Percentiles rank a stretch among this genome's conserved stretches.
These are phyloP conservation scores for Xenosphaeropsis pyriputrescens DNA, from an alignment of 2,329 filamentous ascomycete species.

Conservation along the genomic window DNA sequence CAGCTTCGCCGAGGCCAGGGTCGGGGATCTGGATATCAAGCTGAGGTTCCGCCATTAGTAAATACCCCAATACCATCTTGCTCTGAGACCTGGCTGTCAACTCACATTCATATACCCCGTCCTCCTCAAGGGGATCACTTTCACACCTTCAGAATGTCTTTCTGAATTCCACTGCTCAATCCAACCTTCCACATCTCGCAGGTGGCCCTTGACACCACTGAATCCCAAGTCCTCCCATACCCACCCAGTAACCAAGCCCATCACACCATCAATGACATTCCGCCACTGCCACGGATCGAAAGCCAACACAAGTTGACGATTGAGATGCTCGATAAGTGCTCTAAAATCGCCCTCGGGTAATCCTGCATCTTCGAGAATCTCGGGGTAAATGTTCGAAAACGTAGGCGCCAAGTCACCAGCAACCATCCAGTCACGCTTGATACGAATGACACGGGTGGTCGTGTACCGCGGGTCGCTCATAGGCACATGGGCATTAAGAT, in stretches of 20 bases:
- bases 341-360: conserved; percentile 80
- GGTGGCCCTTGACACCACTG: conserved; percentile 56
- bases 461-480: conserved; percentile 58
- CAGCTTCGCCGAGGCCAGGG: conserved; percentile 26
- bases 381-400: conserved; percentile 90
- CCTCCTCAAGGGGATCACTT: conserved; percentile 61
- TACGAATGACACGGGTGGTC: conserved; percentile 77
- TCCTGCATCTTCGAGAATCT: conserved; percentile 77
- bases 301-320: conserved; percentile 57
- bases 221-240: conserved; percentile 84
- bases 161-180: conserved; percentile 81
- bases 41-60: conserved; percentile 24
- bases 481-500: conserved; percentile 83
- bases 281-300: conserved; percentile 67
- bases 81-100: too few species aligned
- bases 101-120: conserved; percentile 79
- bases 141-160: conserved; percentile 36
- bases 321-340: conserved; percentile 66
- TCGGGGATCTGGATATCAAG: conserved; percentile 73
- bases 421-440: conserved; percentile 82
- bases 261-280: conserved; percentile 64
- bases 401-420: conserved; percentile 82
- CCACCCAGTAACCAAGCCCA: conserved; percentile 82
- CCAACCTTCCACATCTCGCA: conserved; percentile 62
- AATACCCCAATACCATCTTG: conserved; percentile 13